phyloP scores from a whole-genome alignment of 768 basidiomycete genomes.

The Kockovaella imperatae region DNA sequence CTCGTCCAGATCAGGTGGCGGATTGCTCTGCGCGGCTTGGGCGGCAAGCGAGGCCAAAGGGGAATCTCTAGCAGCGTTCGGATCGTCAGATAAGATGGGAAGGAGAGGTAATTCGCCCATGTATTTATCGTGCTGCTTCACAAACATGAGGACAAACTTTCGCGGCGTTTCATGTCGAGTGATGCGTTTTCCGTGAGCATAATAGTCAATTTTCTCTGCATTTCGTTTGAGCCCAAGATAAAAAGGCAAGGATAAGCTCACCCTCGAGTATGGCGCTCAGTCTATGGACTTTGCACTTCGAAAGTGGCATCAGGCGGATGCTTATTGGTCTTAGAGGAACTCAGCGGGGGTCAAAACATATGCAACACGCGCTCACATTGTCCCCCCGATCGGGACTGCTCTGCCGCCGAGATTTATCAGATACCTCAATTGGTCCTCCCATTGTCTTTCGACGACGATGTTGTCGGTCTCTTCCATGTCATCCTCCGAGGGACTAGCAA shows the following conservation, averaged over 20 bases:
- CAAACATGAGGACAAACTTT: slow-evolving; percentile 56
- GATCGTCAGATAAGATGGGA: slow-evolving; percentile 66
- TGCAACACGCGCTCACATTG: slow-evolving; percentile 47
- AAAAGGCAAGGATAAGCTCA: slow-evolving; percentile 42
- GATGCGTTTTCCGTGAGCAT: slow-evolving; percentile 58
- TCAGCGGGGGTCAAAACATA: background rate
- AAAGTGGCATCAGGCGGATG: slow-evolving; percentile 71
- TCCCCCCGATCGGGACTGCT: slow-evolving; percentile 74
- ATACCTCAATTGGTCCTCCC: slow-evolving; percentile 76
- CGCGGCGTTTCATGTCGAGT: slow-evolving; percentile 62
- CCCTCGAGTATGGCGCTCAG: slow-evolving; percentile 73
- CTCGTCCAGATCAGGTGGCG: slow-evolving; percentile 18
- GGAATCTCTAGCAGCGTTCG: slow-evolving; percentile 55
- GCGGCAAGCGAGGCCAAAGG: slow-evolving; percentile 55
- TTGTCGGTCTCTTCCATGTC: slow-evolving; percentile 72
- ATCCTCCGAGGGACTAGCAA: slow-evolving; percentile 70
- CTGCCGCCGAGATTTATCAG: slow-evolving; percentile 65
- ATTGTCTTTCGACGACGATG: slow-evolving; percentile 76
- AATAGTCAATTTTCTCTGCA: slow-evolving; percentile 74
- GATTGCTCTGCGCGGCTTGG: slow-evolving; percentile 39
- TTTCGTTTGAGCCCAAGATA: slow-evolving; percentile 3
- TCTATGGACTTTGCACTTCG: slow-evolving; percentile 72
- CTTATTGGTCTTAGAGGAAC: slow-evolving; percentile 53
- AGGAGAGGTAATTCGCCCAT: slow-evolving; percentile 53
- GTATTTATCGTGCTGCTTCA: slow-evolving; percentile 56